Evolutionary conservation across 176 grass and related monocot species (phyloP).

Genomic region (Musa itinerans): DNA sequence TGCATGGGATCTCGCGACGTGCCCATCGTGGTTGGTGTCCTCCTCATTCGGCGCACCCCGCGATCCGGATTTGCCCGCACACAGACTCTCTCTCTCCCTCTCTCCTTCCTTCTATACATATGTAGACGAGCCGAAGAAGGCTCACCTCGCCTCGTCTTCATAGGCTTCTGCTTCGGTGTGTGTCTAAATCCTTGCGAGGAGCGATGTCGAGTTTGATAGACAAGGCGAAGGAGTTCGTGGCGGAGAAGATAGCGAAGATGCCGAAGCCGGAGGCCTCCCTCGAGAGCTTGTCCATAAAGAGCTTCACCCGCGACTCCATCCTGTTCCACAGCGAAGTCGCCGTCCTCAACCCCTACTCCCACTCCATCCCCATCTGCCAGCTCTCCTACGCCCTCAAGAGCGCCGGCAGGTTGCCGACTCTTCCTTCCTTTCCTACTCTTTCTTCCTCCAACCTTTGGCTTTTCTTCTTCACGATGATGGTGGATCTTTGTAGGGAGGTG

Average conservation of each 20-base stretch:
- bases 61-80: too few relatives aligned
- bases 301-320: slow-evolving; percentile 46
- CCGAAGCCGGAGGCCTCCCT: slow-evolving; percentile 81
- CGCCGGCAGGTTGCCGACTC: slow-evolving; percentile 26
- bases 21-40: too few relatives aligned
- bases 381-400: slow-evolving; percentile 55
- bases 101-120: too few relatives aligned
- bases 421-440: too few relatives aligned
- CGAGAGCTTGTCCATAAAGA: slow-evolving; percentile 41
- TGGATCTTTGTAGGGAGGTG: slow-evolving; percentile 19
- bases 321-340: slow-evolving; percentile 68
- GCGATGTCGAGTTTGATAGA: slow-evolving; percentile 54
- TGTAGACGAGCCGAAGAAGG: too few relatives aligned
- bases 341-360: slow-evolving; percentile 70
- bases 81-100: too few relatives aligned
- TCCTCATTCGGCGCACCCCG: too few relatives aligned
- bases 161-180: too few relatives aligned
- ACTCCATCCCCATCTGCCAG: slow-evolving; percentile 73
- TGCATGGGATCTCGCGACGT: too few relatives aligned
- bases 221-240: slow-evolving; percentile 92
- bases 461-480: too few relatives aligned
- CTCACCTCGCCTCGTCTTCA: too few relatives aligned
- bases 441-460: neutral
- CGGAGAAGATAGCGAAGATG: slow-evolving; percentile 68
- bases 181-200: too few relatives aligned